phyloP scores from a whole-genome alignment of 805 yeast species.

The Zygoascus biomembranicola region DNA sequence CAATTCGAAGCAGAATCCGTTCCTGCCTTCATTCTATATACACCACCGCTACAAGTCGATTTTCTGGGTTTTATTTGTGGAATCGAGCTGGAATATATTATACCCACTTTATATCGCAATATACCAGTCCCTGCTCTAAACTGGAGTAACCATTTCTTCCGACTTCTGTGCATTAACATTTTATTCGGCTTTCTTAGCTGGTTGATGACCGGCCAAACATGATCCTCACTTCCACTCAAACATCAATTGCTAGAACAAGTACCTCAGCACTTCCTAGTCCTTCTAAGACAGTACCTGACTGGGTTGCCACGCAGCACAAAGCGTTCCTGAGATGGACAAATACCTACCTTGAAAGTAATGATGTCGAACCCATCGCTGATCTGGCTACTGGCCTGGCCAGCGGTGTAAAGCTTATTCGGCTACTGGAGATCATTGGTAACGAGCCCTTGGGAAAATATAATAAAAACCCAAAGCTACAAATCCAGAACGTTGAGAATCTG shows the following conservation, averaged over 20 bases:
- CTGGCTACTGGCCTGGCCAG: conserved; percentile 25
- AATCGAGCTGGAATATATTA: no score
- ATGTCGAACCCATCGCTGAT: conserved; percentile 20
- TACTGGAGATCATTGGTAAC: conserved; percentile 30
- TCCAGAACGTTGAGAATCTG: conserved; percentile 33
- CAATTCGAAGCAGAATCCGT: no score
- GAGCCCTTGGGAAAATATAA: conserved; percentile 30
- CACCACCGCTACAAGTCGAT: no score
- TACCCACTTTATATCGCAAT: no score
- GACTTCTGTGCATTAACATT: no score
- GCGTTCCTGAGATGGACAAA: conserved; percentile 34
- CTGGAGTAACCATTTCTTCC: no score
- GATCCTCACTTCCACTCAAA: neutral
- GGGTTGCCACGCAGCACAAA: conserved; percentile 34
- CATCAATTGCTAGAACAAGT: neutral
- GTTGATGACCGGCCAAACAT: no score
- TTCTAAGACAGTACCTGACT: conserved; percentile 23
- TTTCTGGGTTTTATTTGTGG: no score
- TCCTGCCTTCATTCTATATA: no score
- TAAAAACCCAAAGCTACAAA: conserved; percentile 26
- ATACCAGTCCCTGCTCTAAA: no score
- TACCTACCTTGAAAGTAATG: conserved; percentile 25
- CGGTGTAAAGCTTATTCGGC: conserved; percentile 31
- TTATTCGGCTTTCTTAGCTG: no score
- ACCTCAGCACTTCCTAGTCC: neutral